These are phyloP conservation scores for Pezicula neosporulosa DNA, from an alignment of 2,329 filamentous ascomycete species.

Conservation along the genomic window DNA sequence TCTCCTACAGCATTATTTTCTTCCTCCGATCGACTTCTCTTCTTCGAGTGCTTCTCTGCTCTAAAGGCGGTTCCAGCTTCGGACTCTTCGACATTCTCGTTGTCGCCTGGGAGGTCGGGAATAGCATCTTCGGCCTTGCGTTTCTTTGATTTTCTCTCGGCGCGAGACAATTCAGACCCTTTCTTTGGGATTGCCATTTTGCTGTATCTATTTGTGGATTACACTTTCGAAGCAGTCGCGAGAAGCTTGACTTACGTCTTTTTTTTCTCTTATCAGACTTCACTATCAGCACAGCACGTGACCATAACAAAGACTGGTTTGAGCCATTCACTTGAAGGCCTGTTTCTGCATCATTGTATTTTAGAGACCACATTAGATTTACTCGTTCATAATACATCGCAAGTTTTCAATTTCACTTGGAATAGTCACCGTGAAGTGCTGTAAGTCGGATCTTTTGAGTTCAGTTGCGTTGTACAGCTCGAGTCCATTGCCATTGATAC, in stretches of 20 bases:
- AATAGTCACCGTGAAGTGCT: too few relatives aligned
- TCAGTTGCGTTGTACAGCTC: too few relatives aligned
- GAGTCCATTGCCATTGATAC: too few relatives aligned
- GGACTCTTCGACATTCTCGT: constrained; percentile 21
- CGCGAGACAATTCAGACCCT: constrained; percentile 22
- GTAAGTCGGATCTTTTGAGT: too few relatives aligned
- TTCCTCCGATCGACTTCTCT: constrained; percentile 16
- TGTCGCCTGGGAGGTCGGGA: constrained; percentile 26
- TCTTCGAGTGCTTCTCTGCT: constrained; percentile 12
- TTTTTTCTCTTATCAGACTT: too few relatives aligned
- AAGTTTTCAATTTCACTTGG: too few relatives aligned
- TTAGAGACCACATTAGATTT: too few relatives aligned
- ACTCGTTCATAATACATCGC: too few relatives aligned
- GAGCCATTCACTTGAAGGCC: too few relatives aligned
- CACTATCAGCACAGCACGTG: too few relatives aligned
- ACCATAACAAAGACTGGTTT: too few relatives aligned
- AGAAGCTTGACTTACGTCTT: background rate
- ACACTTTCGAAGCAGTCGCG: background rate
- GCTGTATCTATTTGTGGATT: background rate
- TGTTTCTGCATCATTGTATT: too few relatives aligned
- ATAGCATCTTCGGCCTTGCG: constrained; percentile 29
- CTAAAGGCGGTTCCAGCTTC: constrained; percentile 9
- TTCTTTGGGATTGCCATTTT: constrained; percentile 21
- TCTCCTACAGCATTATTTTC: constrained; percentile 5
- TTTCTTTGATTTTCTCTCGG: constrained; percentile 30